phyloP scores from a whole-genome alignment of 495 filamentous ascomycete species.

The Penicillium arizonense region DNA sequence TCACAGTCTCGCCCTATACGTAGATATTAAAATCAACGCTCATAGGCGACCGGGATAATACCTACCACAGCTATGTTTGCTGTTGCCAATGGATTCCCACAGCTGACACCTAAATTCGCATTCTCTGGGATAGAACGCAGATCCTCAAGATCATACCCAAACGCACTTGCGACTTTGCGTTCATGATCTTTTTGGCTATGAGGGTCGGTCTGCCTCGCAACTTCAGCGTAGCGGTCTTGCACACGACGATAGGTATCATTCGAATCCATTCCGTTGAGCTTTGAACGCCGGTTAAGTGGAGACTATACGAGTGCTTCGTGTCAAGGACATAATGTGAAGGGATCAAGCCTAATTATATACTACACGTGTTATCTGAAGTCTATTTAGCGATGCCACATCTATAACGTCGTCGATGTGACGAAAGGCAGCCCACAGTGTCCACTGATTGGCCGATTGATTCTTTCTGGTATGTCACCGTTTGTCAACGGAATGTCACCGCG shows the following conservation, averaged over 20 bases:
- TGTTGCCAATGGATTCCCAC: conserved; percentile 61
- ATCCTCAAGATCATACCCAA: conserved; percentile 59
- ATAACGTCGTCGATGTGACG: too few species aligned
- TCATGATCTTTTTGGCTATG: conserved; percentile 21
- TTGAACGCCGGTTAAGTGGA: too few species aligned
- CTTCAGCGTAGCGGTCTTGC: conserved; percentile 12
- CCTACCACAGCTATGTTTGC: conserved; percentile 50
- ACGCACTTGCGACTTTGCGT: conserved; percentile 51
- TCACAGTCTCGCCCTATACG: conserved; percentile 56
- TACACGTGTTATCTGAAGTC: too few species aligned
- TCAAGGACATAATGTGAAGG: too few species aligned
- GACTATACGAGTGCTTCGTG: too few species aligned
- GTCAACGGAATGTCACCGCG: too few species aligned
- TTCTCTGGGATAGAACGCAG: conserved; percentile 52
- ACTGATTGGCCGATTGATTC: too few species aligned
- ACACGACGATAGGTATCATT: conserved; percentile 12
- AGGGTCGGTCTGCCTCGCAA: conserved; percentile 3
- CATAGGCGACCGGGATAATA: not conserved
- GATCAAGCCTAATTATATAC: too few species aligned
- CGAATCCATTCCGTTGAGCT: not conserved
- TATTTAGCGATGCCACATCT: too few species aligned
- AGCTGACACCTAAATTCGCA: conserved; percentile 64
- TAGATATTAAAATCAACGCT: not conserved
- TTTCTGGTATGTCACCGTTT: too few species aligned
- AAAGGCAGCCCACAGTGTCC: too few species aligned